Conservation (phyloP, 1,284 basidiomycete genomes). For the Ceraceosorus guamensis region DNA sequence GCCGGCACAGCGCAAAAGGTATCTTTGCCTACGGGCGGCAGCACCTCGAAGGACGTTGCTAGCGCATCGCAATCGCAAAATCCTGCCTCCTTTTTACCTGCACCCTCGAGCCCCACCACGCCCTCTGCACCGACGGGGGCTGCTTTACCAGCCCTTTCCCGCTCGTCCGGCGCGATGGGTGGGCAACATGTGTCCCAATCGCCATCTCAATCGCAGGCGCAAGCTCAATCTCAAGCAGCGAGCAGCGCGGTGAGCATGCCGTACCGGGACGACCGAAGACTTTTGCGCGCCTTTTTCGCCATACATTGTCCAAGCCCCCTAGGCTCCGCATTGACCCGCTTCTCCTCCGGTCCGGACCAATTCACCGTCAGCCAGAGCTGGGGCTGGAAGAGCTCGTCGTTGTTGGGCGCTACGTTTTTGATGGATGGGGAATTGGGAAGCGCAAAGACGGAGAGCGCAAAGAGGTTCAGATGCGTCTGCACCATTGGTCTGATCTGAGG, state of each 20-base stretch:
- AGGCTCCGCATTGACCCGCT: slow-evolving; percentile 72
- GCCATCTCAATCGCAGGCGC: not conserved
- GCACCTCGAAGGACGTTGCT: too few species aligned
- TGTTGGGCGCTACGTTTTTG: slow-evolving; percentile 45
- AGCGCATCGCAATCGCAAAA: too few species aligned
- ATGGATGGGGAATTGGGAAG: slow-evolving; percentile 51
- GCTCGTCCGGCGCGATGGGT: too few species aligned
- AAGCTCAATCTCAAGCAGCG: slow-evolving; percentile 1
- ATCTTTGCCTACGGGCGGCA: too few species aligned
- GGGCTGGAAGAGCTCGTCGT: slow-evolving; percentile 53
- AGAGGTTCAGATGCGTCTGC: slow-evolving; percentile 60
- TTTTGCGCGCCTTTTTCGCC: slow-evolving; percentile 62
- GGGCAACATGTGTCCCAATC: too few species aligned
- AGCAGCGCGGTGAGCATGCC: slow-evolving; percentile 16
- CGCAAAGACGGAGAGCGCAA: slow-evolving; percentile 39
- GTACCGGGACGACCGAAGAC: slow-evolving; percentile 50
- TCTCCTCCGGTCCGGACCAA: slow-evolving; percentile 74
- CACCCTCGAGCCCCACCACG: too few species aligned
- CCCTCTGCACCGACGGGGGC: too few species aligned
- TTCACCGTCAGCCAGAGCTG: slow-evolving; percentile 62
- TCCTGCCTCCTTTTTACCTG: too few species aligned
- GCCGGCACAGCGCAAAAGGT: too few species aligned
- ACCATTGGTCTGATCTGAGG: slow-evolving; percentile 75
- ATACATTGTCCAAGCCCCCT: slow-evolving; percentile 73
- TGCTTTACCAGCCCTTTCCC: too few species aligned